Evolutionary conservation across 352 stramenopile species (phyloP), one percentile per base, ranked within the genome.

Genomic region (Thraustochytrium sp.): DNA sequence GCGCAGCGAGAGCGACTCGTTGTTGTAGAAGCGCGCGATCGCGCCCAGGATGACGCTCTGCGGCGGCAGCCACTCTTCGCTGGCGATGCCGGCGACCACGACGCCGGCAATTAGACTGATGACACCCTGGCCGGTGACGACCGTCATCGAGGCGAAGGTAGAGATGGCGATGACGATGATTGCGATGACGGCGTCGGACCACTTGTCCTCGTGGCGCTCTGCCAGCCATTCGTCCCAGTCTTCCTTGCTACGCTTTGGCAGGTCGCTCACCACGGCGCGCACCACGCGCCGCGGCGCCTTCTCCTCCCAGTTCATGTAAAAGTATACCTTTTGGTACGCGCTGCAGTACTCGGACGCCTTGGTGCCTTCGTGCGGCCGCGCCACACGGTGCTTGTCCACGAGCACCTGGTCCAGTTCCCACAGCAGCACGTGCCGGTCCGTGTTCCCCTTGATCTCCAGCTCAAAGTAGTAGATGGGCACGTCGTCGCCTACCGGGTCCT

Each of bases 221-320:
- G 34, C 5, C 18, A 80, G 68, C 68, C 68, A 80, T 26, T 40
- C 51, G 42, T 80, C 68, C 68, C 68, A 80, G 26, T 40, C 26
- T 8, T 51, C 34, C 44, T 80, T 80, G 31, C n/a, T 44, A 0
- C 37, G 31, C 68, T 77, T 80, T 37, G 68, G 68, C 23, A 80
- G 38, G 26, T 80, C 68, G n/a, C 21, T 40, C n/a, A 80, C 51
- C 13, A 80, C 68, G 18, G 68, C 68, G 31, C 68, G 68, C 29
- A 63, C 68, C 18, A 80, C 26, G 37, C 53, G 48, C 13, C 68
- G 68, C 18, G 68, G 46, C 1, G 68, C 13, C n/a, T 21, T 65
- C 44, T 80, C 68, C 26, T 80, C 68, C 68, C 68, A 80, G 51
- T 80, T 80, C n/a, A 80, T 42, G 46, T 55, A 80, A 80, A 80